Base-by-base conservation (phyloP, 2,329 filamentous ascomycete genomes). In the Chaetothyriales sp. region DNA sequence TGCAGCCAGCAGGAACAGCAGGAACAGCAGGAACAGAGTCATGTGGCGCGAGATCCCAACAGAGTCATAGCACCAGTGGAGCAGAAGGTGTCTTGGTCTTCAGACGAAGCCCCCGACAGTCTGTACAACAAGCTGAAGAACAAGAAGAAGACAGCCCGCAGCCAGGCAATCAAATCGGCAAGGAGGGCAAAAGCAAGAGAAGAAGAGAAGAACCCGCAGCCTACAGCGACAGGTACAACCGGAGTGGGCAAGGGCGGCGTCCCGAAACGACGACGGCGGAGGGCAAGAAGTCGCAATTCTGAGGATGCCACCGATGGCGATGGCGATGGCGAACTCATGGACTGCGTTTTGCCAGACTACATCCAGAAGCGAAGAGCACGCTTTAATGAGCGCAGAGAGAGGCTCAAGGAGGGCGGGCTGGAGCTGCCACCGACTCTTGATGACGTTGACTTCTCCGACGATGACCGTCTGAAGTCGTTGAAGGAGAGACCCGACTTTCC, bases 391-490 rank as follows among this genome's bases (percentile, higher is more conserved):
- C 71, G 74, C n/a, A 70, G 69, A 46, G 72, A 79, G 36, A 65
- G 65, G 25, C 68, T 88, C 46, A 78, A 80, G 51, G 77, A 83
- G 50, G 78, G 77, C 5, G 86, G 84, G 0, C 69, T 95, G 44
- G 81, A 78, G 55, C 65, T 93, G 1, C 87, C 92, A 0, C 92
- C 92, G 0, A 76, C 78, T 47, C 94, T 84, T 62, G 76, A 81
- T 1, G 80, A 81, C 46, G 73, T 95, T 15, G 74, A 84, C 8
- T 89, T 95, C 57, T 84, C 82, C 0, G 84, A 88, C 48, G 75
- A 83, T 53, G 79, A 83, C 48, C 68, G 70, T 4, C 64, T 83
- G 28, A 78, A 77, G 53, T 70, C 79, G 9, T 64, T 86, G 10
- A 70, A 75, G 49, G 81, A 89, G 63, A 81, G 81, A 49, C 90